Conservation (phyloP, 2,329 filamentous ascomycete genomes). For the Fusarium algeriense region DNA sequence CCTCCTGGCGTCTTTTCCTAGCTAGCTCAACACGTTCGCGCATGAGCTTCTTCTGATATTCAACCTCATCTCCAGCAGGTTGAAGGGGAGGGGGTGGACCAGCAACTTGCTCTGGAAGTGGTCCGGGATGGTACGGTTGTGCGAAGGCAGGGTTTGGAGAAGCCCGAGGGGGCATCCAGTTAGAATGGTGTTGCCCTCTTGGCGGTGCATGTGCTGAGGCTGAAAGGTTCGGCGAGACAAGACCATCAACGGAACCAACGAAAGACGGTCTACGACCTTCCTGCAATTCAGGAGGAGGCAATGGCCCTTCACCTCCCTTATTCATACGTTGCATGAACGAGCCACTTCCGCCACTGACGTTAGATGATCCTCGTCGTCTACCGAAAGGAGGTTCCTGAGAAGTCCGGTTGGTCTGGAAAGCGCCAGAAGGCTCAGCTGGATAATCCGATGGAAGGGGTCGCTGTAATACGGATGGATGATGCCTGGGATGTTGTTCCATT, state of each 20-base stretch:
- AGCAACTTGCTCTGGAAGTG: constrained; percentile 49
- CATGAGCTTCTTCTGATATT: constrained; percentile 79
- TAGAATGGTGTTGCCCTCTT: constrained; percentile 44
- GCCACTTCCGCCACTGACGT: constrained; percentile 88
- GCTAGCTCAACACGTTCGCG: constrained; percentile 76
- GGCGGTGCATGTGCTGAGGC: constrained; percentile 46
- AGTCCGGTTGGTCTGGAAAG: constrained; percentile 84
- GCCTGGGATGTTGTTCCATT: constrained; percentile 74
- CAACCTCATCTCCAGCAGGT: constrained; percentile 66
- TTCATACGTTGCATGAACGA: constrained; percentile 70
- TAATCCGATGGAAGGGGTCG: constrained; percentile 73
- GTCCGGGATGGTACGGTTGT: constrained; percentile 52
- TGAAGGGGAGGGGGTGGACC: constrained; percentile 49
- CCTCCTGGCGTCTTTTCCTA: constrained; percentile 74
- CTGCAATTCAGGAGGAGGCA: constrained; percentile 59
- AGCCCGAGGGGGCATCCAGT: constrained; percentile 50
- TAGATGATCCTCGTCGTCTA: constrained; percentile 87
- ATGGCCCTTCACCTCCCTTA: constrained; percentile 58
- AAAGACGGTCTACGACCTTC: constrained; percentile 63
- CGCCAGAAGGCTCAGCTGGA: constrained; percentile 84
- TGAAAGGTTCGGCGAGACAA: constrained; percentile 58
- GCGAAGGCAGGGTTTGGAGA: constrained; percentile 60
- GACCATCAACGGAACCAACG: constrained; percentile 63
- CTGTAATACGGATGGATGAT: constrained; percentile 80
- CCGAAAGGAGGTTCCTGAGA: constrained; percentile 76